Evolutionary conservation across 2,329 filamentous ascomycete species (phyloP).

Genomic region (Endocalyx cinctus): DNA sequence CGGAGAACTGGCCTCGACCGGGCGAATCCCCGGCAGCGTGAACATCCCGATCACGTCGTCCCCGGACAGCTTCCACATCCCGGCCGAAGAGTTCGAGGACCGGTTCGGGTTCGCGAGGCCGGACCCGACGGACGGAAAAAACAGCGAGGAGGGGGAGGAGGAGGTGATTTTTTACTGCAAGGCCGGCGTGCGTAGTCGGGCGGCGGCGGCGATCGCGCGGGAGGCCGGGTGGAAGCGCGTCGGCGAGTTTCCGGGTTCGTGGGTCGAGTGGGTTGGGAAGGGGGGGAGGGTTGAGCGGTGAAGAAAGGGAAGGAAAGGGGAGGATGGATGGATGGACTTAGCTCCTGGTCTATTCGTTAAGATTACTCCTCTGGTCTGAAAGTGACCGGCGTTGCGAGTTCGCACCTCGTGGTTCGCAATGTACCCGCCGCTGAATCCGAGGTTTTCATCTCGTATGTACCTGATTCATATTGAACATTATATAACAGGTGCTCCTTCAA

Average conservation of each 20-base stretch:
- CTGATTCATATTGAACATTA: no score
- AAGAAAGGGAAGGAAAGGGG: no score
- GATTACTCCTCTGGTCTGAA: no score
- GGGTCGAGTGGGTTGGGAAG: slow-evolving; percentile 75
- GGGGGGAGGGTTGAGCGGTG: slow-evolving; percentile 59
- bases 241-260: slow-evolving; percentile 70
- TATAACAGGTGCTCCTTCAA: no score
- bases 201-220: slow-evolving; percentile 72
- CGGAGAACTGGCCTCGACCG: slow-evolving; percentile 56
- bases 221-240: slow-evolving; percentile 70
- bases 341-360: no score
- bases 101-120: slow-evolving; percentile 75
- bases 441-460: no score
- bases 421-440: no score
- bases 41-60: slow-evolving; percentile 76
- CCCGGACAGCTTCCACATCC: slow-evolving; percentile 75
- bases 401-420: no score
- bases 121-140: no score
- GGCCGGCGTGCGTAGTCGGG: slow-evolving; percentile 75
- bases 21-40: slow-evolving; percentile 73
- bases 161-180: slow-evolving; percentile 88
- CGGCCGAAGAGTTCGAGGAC: slow-evolving; percentile 74
- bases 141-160: no score
- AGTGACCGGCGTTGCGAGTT: no score
- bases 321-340: no score